Evolutionary conservation across 352 stramenopile genomes (phyloP), one percentile per base, ranked within the genome.

Genomic region (Thraustochytrium striatum): DNA sequence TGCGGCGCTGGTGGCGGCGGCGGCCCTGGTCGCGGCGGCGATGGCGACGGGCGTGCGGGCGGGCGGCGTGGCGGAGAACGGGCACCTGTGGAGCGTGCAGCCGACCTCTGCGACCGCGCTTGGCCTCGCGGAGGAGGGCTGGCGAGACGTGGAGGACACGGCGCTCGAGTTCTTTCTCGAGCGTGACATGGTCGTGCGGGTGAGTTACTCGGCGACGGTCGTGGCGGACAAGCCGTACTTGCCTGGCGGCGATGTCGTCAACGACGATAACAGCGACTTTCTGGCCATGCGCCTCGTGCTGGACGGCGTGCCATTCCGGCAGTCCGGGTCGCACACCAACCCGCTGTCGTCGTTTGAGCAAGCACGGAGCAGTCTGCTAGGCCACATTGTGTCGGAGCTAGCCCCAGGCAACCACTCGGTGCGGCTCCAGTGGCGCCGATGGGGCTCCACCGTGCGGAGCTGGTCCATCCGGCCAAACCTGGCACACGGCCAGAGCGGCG

Each of bases 261-360:
- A 38, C 30, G 30, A 30, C 0, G 52, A 62, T 9, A 13, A 38
- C 7, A 39, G 72, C 36, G 69, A 79, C 2, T 16, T 79, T 65
- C 69, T 79, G 21, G 69, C 47, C 38, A 69, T 82, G 35, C 69
- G 83, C 32, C 44, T 86, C 1, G 53, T 82, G 11, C 69, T 86
- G 11, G 61, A 86, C 75, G 82, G 80, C 30, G 65, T 82, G 25
- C 83, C 83, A 19, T 83, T 84, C 28, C 53, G 83, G 7, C 81
- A 85, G 59, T 86, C 82, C n/a, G 72, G 82, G 25, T 38, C 82
- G 33, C 72, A 83, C 65, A 72, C 81, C 13, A 84, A 57, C 9
- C 62, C 83, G n/a, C 43, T 83, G 16, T 72, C 79, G 43, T 72
- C 79, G n/a, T 86, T 85, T 38, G 83, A 86, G 50, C 73, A 82